phyloP scores from a whole-genome alignment of 1,139 yeast genomes.

The Sugiyamaella castrensis region DNA sequence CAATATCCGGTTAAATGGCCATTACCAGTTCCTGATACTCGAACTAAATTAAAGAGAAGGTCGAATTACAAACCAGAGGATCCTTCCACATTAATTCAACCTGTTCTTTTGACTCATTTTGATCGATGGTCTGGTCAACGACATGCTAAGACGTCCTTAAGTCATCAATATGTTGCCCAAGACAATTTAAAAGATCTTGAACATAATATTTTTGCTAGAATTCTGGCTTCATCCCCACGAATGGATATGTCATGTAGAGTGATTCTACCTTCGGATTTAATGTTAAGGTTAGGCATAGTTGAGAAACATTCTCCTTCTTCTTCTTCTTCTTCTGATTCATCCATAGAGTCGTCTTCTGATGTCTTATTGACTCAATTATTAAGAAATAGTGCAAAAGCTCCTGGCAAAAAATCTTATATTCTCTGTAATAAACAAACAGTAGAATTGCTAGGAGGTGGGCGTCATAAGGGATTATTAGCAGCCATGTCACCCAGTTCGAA shows the following conservation, averaged over 20 bases:
- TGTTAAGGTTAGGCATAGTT: slow-evolving; percentile 30
- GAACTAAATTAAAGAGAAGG: slow-evolving; percentile 1
- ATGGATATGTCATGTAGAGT: slow-evolving; percentile 29
- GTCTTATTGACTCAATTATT: slow-evolving; percentile 14
- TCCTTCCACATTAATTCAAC: slow-evolving; percentile 15
- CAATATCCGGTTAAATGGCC: slow-evolving; percentile 1
- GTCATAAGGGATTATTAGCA: slow-evolving; percentile 7
- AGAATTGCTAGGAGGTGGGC: slow-evolving; percentile 9
- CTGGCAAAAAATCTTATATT: slow-evolving; percentile 20
- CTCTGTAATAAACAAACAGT: slow-evolving; percentile 12
- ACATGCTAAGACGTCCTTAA: slow-evolving; percentile 13
- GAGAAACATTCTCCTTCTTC: slow-evolving; percentile 3
- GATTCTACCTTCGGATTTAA: slow-evolving; percentile 29
- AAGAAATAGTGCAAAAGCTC: background rate
- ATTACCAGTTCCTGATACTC: background rate
- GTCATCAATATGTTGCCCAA: slow-evolving; percentile 10
- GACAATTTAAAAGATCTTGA: slow-evolving; percentile 11
- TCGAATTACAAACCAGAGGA: slow-evolving; percentile 9
- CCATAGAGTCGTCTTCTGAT: too few relatives aligned
- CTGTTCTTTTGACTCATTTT: slow-evolving; percentile 25
- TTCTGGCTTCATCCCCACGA: slow-evolving; percentile 33
- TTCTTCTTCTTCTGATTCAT: slow-evolving; percentile 13
- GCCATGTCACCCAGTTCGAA: slow-evolving; percentile 12
- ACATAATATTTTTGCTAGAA: slow-evolving; percentile 30
- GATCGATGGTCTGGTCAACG: slow-evolving; percentile 24